Evolutionary conservation across 768 basidiomycete species (phyloP), one percentile per base, ranked within the genome.

Genomic region (Sarcodon aspratus): DNA sequence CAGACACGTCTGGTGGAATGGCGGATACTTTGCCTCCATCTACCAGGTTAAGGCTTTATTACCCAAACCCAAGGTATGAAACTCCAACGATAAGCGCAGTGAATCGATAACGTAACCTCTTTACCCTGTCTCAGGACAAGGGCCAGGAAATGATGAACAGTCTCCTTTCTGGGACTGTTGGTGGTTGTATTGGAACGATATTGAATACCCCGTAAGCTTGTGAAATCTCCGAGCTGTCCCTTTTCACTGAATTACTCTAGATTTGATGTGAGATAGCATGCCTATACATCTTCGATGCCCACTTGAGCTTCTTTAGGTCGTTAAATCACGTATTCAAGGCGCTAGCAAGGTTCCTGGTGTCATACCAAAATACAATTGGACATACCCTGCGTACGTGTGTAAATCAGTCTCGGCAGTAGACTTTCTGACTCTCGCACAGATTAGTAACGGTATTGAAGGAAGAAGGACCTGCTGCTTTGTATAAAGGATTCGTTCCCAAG

Each of bases 401-500:
- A 33, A 13, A 2, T 17, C 7, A 36, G 9, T 52, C 9, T 33
- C 33, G 37, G 7, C 9, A 21, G 45, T 42, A 32, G 11, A 40
- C 8, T 15, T 45, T 31, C 42, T 10, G 47, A 35, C 11, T 18
- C 10, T 18, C n/a, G 17, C 46, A 27, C 50, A 78, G 75, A 36
- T 70, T 94, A 9, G 66, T 76, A 15, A 83, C 80, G 6, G 90
- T 94, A 55, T 77, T 84, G 53, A 79, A 86, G 21, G 91, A 94
- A 69, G 93, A 96, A 63, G 93, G 93, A 27, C 61, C 82, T 2
- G 78, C 67, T 3, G 91, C 93, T 4, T 70, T 96, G 35, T 96
- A 95, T 75, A 94, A 94, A 62, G 93, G 95, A 33, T 99, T 97
- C 65, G 72, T 87, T 12, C 95, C 95, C 31, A 99, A 99, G 65